Evolutionary conservation across 805 yeast species (phyloP), one percentile per base, ranked within the genome.

Genomic region (Ogataea sp.): DNA sequence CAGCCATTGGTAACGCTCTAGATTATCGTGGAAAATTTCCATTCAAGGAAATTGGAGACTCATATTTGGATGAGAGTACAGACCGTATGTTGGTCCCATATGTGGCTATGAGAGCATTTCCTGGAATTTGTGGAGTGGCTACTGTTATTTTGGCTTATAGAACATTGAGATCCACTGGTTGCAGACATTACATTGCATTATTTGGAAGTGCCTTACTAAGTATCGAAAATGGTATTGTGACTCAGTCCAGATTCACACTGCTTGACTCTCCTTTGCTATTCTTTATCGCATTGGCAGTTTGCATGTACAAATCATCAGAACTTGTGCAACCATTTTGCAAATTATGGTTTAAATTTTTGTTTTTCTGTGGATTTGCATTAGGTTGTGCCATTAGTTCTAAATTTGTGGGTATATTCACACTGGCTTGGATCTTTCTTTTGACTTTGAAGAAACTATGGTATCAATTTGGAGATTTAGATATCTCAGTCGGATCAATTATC

Each of bases 341-440:
- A 26, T 45, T 52, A 26, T 86, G 94, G 93, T 63, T 60, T 57
- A 61, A 64, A 42, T 64, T 67, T 43, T 49, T 83, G 41, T 35
- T 68, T 1, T 47, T 70, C 28, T 58, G 80, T 23, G 81, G 76
- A 51, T 11, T 68, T 59, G 49, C 62, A 3, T 64, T 73, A 48
- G 95, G 75, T 14, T 71, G 67, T 34, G 58, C 79, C 1, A 57
- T 78, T 2, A 71, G 88, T 7, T 71, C 83, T 3, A 84, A 85
- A 53, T 74, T 78, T 70, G 71, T 82, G 4, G 97, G 95, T 0
- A 38, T 79, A 18, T 74, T 76, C 50, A 81, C 90, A 0, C 59
- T 77, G 40, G 59, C 59, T 0, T 87, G 94, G 94, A 60, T 83
- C 11, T 71, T 78, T 2, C 4, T 63, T 0, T 50, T 77, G 35